These are phyloP conservation scores for Anthostomella pinea DNA, from an alignment of 2,329 filamentous ascomycete species.

Conservation along the genomic window DNA sequence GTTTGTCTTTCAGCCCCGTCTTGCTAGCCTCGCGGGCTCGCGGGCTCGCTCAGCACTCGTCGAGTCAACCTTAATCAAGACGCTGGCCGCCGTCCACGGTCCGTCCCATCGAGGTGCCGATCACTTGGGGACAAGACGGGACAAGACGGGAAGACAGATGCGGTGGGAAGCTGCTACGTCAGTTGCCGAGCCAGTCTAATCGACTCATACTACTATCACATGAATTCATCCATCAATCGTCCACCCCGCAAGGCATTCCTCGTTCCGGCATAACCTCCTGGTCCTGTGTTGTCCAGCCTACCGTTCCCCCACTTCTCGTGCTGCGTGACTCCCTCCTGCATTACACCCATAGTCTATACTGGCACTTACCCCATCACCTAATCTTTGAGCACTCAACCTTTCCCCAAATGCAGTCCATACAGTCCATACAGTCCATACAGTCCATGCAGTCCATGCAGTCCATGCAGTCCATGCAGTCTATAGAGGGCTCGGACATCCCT, in stretches of 20 bases:
- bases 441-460: constrained; percentile 40
- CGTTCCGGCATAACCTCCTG: constrained; percentile 32
- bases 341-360: constrained; percentile 33
- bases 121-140: constrained; percentile 14
- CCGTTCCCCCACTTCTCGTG: constrained; percentile 33
- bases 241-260: constrained; percentile 35
- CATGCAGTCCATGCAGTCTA: constrained; percentile 41
- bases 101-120: constrained; percentile 14
- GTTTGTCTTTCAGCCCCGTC: constrained; percentile 2
- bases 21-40: constrained; percentile 5
- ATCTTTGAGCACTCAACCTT: constrained; percentile 25
- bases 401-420: constrained; percentile 48
- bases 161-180: constrained; percentile 18
- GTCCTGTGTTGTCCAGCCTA: constrained; percentile 27
- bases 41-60: too few species aligned
- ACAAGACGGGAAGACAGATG: constrained; percentile 17
- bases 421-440: constrained; percentile 44
- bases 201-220: constrained; percentile 29
- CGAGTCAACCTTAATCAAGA: constrained; percentile 9
- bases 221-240: constrained; percentile 34
- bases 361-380: constrained; percentile 30
- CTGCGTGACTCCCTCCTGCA: constrained; percentile 35
- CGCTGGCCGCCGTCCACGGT: constrained; percentile 13
- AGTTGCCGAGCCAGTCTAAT: constrained; percentile 29
- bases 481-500: constrained; percentile 44